Evolutionary conservation across 805 yeast species (phyloP).

Genomic region (Starmerella scarabaei): DNA sequence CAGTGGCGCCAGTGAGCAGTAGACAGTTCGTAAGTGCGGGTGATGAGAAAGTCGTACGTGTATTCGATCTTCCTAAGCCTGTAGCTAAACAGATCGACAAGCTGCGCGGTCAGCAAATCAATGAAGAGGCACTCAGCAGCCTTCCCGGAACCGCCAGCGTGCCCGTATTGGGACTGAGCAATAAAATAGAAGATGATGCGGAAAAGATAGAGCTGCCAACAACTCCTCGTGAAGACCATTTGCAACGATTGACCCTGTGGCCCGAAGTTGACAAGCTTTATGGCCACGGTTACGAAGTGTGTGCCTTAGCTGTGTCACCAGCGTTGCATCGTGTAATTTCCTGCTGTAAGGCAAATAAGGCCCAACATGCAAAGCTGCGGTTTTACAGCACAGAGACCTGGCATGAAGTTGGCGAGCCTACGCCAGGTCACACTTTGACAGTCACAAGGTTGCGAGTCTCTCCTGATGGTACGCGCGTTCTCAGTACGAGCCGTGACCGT

Average conservation of each 20-base stretch:
- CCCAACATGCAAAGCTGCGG: constrained; percentile 74
- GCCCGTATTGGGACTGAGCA: constrained; percentile 88
- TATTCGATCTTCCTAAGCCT: constrained; percentile 76
- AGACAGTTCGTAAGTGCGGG: constrained; percentile 80
- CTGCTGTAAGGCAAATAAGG: constrained; percentile 79
- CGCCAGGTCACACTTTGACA: constrained; percentile 52
- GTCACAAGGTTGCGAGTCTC: constrained; percentile 74
- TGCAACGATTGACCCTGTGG: constrained; percentile 85
- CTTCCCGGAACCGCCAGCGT: constrained; percentile 78
- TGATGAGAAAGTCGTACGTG: constrained; percentile 83
- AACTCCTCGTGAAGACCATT: constrained; percentile 82
- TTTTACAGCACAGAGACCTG: constrained; percentile 47
- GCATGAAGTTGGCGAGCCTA: constrained; percentile 45
- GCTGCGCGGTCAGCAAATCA: constrained; percentile 1
- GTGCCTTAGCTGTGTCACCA: constrained; percentile 60
- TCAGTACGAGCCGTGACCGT: constrained; percentile 83
- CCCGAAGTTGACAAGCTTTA: constrained; percentile 91
- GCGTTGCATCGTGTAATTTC: constrained; percentile 59
- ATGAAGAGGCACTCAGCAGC: neutral
- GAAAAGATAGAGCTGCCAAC: constrained; percentile 28
- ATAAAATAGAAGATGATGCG: constrained; percentile 41
- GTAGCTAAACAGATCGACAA: constrained; percentile 49
- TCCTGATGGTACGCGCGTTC: constrained; percentile 45
- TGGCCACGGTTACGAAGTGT: constrained; percentile 94
- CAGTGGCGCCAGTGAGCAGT: constrained; percentile 48